Base-by-base conservation (phyloP, 2,329 filamentous ascomycete species). In the Cryphonectria naterciae region DNA sequence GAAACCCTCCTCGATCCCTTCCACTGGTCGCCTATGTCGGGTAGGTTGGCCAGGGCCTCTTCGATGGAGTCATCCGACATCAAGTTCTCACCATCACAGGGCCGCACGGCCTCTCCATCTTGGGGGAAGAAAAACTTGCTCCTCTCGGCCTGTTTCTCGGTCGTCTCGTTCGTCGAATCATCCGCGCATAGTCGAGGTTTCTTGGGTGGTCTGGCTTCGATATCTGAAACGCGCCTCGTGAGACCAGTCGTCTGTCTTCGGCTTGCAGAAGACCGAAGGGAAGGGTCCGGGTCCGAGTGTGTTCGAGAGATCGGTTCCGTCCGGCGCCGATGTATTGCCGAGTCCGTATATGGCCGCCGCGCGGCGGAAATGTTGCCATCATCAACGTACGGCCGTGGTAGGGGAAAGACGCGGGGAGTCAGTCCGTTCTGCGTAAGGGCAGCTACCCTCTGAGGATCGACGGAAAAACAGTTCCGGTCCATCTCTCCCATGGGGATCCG, bases 401-500 rank as follows among this genome's bases (percentile, higher is more conserved):
- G 80, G 2, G 88, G 88, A 71, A 88, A 89, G 0, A 90, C 86
- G 1, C 87, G 83, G 2, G 87, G 85, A 6, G 84, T 84, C 46
- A 85, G 77, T 4, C 84, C 86, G 69, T 84, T 84, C 35, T 83
- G 80, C 0, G 86, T 87, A 69, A 87, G 79, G 68, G 80, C 81
- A n/a, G 84, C 81, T 71, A 86, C 79, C 72, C 83, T 80, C 39
- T 84, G 77, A 19, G 83, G 80, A 70, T 89, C 85, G 17, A 88
- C 81, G 19, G 83, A 80, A 75, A 90, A 90, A 76, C 86, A 89
- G 73, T 90, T 90, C 54, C 85, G 81, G 67, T 89, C 87, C 88
- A 90, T 90, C 75, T 88, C 86, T n/a, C 85, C 88, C 75, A 90
- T 84, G 0, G 88, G 86, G 70, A 89, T 85, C 2, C 88, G 85